A percentile compares a stretch with the other conserved stretches of the same genome.
Evolutionary conservation across 192 early-diverging fungal species (phyloP).

Genomic region (Chytriomyces sp.): DNA sequence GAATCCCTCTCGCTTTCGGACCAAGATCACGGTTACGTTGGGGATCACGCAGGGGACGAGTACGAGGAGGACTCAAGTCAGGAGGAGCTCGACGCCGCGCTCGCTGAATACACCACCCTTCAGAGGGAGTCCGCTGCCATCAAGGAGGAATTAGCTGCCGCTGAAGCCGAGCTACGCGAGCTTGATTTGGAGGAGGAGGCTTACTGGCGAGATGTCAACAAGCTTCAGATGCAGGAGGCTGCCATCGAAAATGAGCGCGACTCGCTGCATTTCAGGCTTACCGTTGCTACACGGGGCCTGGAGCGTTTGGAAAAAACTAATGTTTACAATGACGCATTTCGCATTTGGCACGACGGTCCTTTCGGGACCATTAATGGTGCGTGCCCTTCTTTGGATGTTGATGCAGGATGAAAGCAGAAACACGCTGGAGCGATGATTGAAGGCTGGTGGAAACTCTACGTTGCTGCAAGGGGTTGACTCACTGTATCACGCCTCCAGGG

Average conservation of each 20-base stretch:
- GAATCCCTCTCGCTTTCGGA: conserved; percentile 14
- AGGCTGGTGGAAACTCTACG: no score
- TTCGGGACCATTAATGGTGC: conserved; percentile 95
- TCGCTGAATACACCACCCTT: conserved; percentile 12
- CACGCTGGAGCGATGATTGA: no score
- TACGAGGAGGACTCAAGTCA: background rate
- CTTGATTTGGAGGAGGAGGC: conserved; percentile 57
- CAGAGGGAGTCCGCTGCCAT: background rate
- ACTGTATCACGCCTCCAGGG: no score
- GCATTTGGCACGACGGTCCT: conserved; percentile 80
- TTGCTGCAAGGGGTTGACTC: no score
- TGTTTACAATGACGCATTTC: conserved; percentile 94
- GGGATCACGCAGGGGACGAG: background rate
- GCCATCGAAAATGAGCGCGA: conserved; percentile 75
- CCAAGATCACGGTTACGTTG: background rate
- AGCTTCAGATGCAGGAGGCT: conserved; percentile 64
- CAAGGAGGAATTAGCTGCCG: background rate
- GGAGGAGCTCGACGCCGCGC: background rate
- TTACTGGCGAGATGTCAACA: conserved; percentile 75
- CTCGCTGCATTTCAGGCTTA: conserved; percentile 76
- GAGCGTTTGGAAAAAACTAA: conserved; percentile 88
- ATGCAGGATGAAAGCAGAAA: no score
- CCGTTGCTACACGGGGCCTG: conserved; percentile 73
- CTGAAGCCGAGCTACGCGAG: conserved; percentile 47
- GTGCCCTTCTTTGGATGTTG: no score